Conservation (phyloP, 1,284 basidiomycete species). For the Somion occarium region DNA sequence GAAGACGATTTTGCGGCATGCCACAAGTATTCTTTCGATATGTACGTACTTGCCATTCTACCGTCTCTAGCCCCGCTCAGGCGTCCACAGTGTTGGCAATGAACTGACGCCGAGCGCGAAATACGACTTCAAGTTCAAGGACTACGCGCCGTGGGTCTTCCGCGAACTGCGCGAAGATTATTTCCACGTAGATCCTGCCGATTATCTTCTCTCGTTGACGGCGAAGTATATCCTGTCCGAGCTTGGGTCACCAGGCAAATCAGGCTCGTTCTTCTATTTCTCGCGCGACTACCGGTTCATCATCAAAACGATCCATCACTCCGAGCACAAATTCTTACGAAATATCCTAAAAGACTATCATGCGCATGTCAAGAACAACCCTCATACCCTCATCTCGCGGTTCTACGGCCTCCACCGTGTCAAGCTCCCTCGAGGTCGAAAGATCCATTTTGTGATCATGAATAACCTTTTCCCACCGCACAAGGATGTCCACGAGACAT, state of each 20-base stretch:
- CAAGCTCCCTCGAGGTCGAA: constrained; percentile 88
- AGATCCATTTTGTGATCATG: constrained; percentile 99
- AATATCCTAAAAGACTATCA: constrained; percentile 86
- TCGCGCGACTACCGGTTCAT: constrained; percentile 98
- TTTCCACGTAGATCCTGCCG: constrained; percentile 95
- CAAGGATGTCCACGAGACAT: constrained; percentile 96
- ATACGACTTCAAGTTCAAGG: constrained; percentile 99
- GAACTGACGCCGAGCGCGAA: constrained; percentile 95
- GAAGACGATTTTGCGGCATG: constrained; percentile 85
- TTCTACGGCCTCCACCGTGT: constrained; percentile 98
- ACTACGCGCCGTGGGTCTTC: constrained; percentile 98
- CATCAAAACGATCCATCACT: constrained; percentile 97
- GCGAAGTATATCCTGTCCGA: constrained; percentile 98
- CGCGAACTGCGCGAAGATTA: constrained; percentile 90
- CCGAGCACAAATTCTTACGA: constrained; percentile 92
- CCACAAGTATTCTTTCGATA: constrained; percentile 98
- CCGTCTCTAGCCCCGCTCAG: constrained; percentile 13
- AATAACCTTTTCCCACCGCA: constrained; percentile 99
- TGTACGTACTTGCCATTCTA: constrained; percentile 47
- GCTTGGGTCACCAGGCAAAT: constrained; percentile 97
- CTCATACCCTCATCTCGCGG: constrained; percentile 89
- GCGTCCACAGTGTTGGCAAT: constrained; percentile 73
- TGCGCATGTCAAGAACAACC: constrained; percentile 84
- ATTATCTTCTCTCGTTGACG: constrained; percentile 94
- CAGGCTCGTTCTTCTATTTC: constrained; percentile 99